Evolutionary conservation across 768 basidiomycete genomes (phyloP), one percentile per base, ranked within the genome.

Genomic region (Agaricus subrufescens): DNA sequence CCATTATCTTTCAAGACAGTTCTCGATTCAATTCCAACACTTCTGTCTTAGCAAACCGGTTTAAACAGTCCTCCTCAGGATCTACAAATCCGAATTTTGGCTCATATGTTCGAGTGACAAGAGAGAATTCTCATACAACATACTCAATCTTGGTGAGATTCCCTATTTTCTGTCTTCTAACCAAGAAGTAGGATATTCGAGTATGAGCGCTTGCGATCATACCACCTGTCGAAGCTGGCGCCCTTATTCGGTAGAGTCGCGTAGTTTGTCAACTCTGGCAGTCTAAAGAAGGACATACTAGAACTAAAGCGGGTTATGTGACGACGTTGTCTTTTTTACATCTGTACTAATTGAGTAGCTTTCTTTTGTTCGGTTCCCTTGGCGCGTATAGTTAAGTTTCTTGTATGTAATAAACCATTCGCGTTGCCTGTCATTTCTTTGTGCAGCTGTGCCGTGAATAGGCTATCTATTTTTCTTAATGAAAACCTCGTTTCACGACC

Each of bases 201-300:
- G 91, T 39, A 83, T 87, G 76, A 90, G 88, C 67, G 79, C 87
- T 4, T 99, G 96, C 68, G 88, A 86, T 0, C 94, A 99, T 69
- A 94, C 98, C 30, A 80, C 87, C 0, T 99, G 97, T 71, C 89
- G 90, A 65, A 89, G 86, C 5, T 98, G 97, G 98, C 52, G 85
- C 91, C 2, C 85, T 98, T 43, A 87, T 94, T 15, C 82, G 81
- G 30, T 19, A 19, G 83, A 89, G 0, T 71, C 83, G 84, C 84
- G 62, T 89, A 91, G 63, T 99, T 97, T 66, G 82, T 94, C 10
- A 86, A 89, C 8, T 99, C 97, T 66, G 93, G 95, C 60, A 78
- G 73, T 14, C 64, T 72, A 45, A 83, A 87, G 34, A 80, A 81
- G 62, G 92, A 94, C 51, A 80, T 94, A 27, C 81, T 97, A 46